phyloP scores from a whole-genome alignment of 2,329 filamentous ascomycete genomes.

The Monilinia fructigena region DNA sequence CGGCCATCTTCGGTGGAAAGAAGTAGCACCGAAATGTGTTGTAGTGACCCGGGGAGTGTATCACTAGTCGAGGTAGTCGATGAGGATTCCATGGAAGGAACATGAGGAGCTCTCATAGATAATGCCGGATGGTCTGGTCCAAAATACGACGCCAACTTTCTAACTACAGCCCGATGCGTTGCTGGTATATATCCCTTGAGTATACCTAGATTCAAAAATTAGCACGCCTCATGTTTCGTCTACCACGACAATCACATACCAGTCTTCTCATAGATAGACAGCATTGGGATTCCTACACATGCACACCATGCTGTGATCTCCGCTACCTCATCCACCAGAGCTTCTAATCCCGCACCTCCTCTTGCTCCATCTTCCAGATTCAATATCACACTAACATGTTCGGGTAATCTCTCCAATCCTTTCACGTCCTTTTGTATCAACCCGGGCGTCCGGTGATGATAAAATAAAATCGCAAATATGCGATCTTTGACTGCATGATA shows the following conservation, averaged over 20 bases:
- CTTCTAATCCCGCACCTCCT: conserved; percentile 73
- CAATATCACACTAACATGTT: conserved; percentile 85
- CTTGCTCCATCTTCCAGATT: conserved; percentile 68
- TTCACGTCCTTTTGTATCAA: conserved; percentile 86
- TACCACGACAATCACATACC: conserved; percentile 54
- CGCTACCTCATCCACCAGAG: conserved; percentile 83
- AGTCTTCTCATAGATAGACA: conserved; percentile 90
- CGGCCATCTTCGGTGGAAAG: conserved; percentile 86
- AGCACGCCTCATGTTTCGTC: not conserved
- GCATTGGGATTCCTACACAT: conserved; percentile 78
- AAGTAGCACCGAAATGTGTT: conserved; percentile 64
- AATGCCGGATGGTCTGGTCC: conserved; percentile 71
- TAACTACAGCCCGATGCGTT: conserved; percentile 73
- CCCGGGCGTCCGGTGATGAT: conserved; percentile 94
- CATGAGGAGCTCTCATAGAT: conserved; percentile 69
- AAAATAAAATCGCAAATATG: conserved; percentile 78
- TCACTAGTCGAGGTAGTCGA: conserved; percentile 45
- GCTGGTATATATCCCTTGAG: conserved; percentile 88
- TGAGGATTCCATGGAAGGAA: conserved; percentile 56
- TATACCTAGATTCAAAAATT: conserved; percentile 56
- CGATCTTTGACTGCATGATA: conserved; percentile 78
- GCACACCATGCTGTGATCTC: conserved; percentile 93
- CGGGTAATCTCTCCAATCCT: conserved; percentile 69
- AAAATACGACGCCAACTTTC: conserved; percentile 85
- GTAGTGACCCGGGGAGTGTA: conserved; percentile 41